Evolutionary conservation across 805 yeast species (phyloP), one percentile per base, ranked within the genome.

Genomic region (Hagleromyces aurorensis): DNA sequence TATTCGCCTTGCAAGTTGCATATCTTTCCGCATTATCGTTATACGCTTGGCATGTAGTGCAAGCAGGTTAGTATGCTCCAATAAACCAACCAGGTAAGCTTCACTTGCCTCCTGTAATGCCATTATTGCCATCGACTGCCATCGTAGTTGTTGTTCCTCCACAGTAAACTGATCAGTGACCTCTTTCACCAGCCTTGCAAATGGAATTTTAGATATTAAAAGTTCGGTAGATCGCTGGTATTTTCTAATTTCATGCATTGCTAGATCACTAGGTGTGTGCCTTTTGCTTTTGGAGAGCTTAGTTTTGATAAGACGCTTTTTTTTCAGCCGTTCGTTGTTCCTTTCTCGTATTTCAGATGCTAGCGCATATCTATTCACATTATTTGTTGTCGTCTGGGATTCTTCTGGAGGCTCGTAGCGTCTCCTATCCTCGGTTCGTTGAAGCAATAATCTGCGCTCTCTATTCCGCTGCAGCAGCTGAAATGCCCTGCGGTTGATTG

Each of bases 51-150:
- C 87, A 55, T 81, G 91, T 21, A 81, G 58, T 9, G 91, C 91
- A 52, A 84, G 64, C 21, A 80, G 50, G 44, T 81, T 81, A 3
- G 87, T 80, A 50, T 81, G 91, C 47, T 81, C 91, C 29, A 81
- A 60, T 21, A 81, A 57, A 31, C 80, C 80, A 8, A 80, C 77
- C 37, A 81, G 52, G 38, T 74, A 81, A 1, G 89, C 87, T 49
- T 81, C 93, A 27, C 81, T 68, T 1, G 89, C 89, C 48, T 81
- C 93, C 48, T 81, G 93, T 19, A 81, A 57, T 4, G 89, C 89
- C 52, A 80, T 47, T 9, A 81, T 65, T 1, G 89, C 91, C 50
- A 78, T 72, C 14, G 80, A 70, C 44, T 81, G 89, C 93, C 93
- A 81, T 47, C 82, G 67, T 27, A 77, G 62, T 3, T 74, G 75